phyloP scores from a whole-genome alignment of 2,329 filamentous ascomycete genomes.

The Cryphonectria parasitica region DNA sequence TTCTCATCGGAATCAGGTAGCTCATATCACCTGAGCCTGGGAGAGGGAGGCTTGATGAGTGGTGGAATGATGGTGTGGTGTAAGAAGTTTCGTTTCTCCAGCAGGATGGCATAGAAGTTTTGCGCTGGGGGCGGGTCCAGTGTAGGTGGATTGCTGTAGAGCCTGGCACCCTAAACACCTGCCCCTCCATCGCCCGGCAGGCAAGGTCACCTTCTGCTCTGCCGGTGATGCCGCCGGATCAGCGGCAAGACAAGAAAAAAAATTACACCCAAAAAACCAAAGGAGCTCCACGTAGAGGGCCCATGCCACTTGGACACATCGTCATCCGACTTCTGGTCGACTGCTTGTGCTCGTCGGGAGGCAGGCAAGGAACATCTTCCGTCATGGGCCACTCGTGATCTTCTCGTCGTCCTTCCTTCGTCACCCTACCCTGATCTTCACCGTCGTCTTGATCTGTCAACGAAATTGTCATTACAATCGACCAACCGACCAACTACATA shows the following conservation, averaged over 20 bases:
- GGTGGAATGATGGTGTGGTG: not conserved
- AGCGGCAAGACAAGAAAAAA: not conserved
- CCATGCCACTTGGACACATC: slow-evolving; percentile 1
- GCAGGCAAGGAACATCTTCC: not conserved
- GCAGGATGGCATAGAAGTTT: not conserved
- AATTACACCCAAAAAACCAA: not conserved
- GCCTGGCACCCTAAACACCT: not conserved
- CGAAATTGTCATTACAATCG: not conserved
- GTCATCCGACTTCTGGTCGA: not conserved
- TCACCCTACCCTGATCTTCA: not conserved
- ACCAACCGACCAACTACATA: not conserved
- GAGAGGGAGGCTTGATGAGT: not conserved
- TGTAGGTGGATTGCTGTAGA: not conserved
- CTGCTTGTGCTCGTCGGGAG: not conserved
- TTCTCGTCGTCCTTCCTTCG: not conserved
- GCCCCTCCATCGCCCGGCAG: not conserved
- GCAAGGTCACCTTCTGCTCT: not conserved
- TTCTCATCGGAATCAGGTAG: not conserved
- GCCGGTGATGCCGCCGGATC: not conserved
- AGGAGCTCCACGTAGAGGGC: not conserved
- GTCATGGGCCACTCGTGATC: not conserved
- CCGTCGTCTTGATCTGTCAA: not conserved
- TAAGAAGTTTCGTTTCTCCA: not conserved
- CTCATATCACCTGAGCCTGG: not conserved
- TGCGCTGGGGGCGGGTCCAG: not conserved